Evolutionary conservation across 139 green algal species (phyloP).

Genomic region (Microglena sp.): DNA sequence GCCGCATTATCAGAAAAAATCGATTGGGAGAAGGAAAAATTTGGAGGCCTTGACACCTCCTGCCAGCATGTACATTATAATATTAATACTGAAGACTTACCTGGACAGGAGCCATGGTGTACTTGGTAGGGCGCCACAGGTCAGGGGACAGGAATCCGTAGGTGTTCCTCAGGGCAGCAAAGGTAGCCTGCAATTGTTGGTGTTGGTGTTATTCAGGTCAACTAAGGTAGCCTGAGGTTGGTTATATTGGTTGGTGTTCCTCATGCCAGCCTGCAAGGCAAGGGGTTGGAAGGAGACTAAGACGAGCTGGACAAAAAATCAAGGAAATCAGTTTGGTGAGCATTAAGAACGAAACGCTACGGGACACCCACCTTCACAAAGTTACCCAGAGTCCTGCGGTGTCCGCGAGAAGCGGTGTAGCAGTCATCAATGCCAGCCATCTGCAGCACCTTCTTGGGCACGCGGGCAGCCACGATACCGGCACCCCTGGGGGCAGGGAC

Average conservation of each 20-base stretch:
- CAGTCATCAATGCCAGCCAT: constrained; percentile 99
- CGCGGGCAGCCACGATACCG: constrained; percentile 92
- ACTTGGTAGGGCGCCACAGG: constrained; percentile 91
- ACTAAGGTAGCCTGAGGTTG: no score
- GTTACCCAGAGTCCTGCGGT: constrained; percentile 97
- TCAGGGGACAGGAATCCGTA: constrained; percentile 98
- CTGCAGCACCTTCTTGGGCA: constrained; percentile 96
- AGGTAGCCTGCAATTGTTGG: constrained; percentile 46
- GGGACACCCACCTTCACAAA: constrained; percentile 75
- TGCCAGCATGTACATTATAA: no score
- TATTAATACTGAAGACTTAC: no score
- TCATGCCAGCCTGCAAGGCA: no score
- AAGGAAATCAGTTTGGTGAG: no score
- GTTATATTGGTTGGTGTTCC: no score
- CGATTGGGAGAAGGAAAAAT: no score
- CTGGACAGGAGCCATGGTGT: constrained; percentile 85
- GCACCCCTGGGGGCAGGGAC: constrained; percentile 94
- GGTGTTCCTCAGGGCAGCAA: constrained; percentile 52
- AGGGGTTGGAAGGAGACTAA: constrained; percentile 14
- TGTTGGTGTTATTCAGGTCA: no score
- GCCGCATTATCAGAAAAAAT: no score
- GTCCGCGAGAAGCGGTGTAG: constrained; percentile 91
- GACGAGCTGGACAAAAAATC: no score
- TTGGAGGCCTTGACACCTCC: no score
- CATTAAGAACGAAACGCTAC: no score